These are phyloP conservation scores for Metschnikowia amazonensis DNA, from an alignment of 805 yeast genomes.

Conservation along the genomic window DNA sequence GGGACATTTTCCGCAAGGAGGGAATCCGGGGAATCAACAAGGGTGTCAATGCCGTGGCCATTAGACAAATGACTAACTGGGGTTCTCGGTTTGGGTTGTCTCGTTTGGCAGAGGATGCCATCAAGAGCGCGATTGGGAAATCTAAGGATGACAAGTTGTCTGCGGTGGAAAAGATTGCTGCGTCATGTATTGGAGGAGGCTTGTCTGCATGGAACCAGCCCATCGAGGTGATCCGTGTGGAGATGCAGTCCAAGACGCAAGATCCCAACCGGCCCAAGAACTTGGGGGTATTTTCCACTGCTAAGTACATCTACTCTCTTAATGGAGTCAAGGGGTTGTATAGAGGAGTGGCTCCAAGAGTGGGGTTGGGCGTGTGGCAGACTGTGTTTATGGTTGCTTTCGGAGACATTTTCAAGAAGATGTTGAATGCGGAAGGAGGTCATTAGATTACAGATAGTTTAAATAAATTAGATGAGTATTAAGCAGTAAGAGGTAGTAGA, in stretches of 20 bases:
- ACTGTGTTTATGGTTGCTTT: slow-evolving; percentile 97
- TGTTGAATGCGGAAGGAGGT: slow-evolving; percentile 40
- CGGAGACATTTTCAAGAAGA: slow-evolving; percentile 69
- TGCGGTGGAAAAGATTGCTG: slow-evolving; percentile 76
- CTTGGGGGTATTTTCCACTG: slow-evolving; percentile 69
- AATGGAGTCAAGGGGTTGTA: slow-evolving; percentile 89
- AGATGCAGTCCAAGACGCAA: slow-evolving; percentile 91
- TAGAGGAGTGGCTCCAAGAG: slow-evolving; percentile 95
- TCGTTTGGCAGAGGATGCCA: slow-evolving; percentile 83
- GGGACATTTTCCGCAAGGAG: slow-evolving; percentile 76
- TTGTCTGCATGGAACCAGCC: slow-evolving; percentile 99
- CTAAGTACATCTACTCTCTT: slow-evolving; percentile 74
- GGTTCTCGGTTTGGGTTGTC: slow-evolving; percentile 95
- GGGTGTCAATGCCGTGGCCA: slow-evolving; percentile 99
- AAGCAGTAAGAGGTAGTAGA: no score
- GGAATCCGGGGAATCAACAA: slow-evolving; percentile 94
- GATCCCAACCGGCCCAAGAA: slow-evolving; percentile 97
- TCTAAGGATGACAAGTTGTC: slow-evolving; percentile 53
- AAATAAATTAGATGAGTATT: no score
- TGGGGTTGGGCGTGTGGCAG: slow-evolving; percentile 97
- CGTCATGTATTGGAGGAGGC: slow-evolving; percentile 94
- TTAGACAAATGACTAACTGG: slow-evolving; percentile 98
- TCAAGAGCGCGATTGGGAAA: slow-evolving; percentile 63
- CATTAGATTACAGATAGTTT: slow-evolving; percentile 7
- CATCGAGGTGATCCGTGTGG: slow-evolving; percentile 94